phyloP scores from a whole-genome alignment of 1,284 basidiomycete genomes.

The Naganishia cerealis region DNA sequence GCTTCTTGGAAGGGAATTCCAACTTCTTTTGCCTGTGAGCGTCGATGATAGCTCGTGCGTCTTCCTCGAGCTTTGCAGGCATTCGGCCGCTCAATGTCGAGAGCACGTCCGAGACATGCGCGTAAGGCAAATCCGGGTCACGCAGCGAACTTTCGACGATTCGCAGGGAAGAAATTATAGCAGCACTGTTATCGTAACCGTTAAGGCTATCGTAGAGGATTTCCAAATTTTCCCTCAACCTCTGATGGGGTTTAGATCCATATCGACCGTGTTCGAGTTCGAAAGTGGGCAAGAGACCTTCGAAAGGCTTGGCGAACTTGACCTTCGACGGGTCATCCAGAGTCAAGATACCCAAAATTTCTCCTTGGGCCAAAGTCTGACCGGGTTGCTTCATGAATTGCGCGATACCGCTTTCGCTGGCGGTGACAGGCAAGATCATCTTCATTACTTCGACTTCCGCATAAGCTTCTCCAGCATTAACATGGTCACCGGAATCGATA shows the following conservation, averaged over 20 bases:
- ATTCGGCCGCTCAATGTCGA: constrained; percentile 90
- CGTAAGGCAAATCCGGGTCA: constrained; percentile 84
- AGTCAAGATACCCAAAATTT: constrained; percentile 94
- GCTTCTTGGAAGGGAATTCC: constrained; percentile 76
- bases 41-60: constrained; percentile 76
- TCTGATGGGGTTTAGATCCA: constrained; percentile 90
- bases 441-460: constrained; percentile 99
- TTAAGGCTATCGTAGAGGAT: constrained; percentile 89
- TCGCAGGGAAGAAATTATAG: constrained; percentile 48
- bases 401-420: constrained; percentile 92
- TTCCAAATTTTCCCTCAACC: constrained; percentile 71
- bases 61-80: constrained; percentile 85
- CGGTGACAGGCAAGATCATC: constrained; percentile 97
- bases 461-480: constrained; percentile 92
- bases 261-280: constrained; percentile 77
- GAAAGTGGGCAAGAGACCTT: constrained; percentile 82
- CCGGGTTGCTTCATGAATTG: constrained; percentile 98
- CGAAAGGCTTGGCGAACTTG: constrained; percentile 97
- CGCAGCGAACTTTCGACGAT: constrained; percentile 55
- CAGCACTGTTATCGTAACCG: constrained; percentile 83
- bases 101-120: constrained; percentile 79
- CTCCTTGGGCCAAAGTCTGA: constrained; percentile 92
- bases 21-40: constrained; percentile 67
- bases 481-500: constrained; percentile 94
- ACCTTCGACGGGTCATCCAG: constrained; percentile 96